Percentiles rank a stretch among this genome's conserved stretches.
These are phyloP conservation scores for Aspergillus novofumigatus DNA, from an alignment of 2,329 filamentous ascomycete species.

Conservation along the genomic window DNA sequence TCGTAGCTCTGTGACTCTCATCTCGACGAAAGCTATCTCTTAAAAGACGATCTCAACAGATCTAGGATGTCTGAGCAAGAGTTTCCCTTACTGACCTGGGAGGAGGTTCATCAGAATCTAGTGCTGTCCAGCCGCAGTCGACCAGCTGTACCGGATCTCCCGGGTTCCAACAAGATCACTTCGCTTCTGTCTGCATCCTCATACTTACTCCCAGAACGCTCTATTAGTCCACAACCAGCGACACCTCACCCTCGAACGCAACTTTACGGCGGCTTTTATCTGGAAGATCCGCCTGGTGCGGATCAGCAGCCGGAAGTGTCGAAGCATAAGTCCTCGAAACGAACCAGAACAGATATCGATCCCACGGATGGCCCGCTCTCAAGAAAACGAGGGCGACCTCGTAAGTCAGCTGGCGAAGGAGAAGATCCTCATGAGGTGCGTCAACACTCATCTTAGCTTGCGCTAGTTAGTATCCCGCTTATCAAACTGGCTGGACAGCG, in stretches of 20 bases:
- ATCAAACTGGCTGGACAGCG: conserved; percentile 10
- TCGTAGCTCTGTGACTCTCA: neutral
- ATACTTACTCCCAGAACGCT: conserved; percentile 13
- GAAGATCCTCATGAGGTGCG: conserved; percentile 18
- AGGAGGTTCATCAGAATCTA: neutral
- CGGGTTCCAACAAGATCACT: neutral
- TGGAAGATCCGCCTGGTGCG: neutral
- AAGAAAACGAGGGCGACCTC: conserved; percentile 19
- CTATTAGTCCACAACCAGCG: neutral
- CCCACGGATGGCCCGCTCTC: neutral
- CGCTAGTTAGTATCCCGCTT: neutral
- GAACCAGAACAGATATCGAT: neutral
- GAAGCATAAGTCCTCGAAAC: conserved; percentile 1
- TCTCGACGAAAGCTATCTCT: neutral
- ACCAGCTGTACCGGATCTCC: neutral
- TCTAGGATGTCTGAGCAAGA: neutral
- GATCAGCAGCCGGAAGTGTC: neutral
- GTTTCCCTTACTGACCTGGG: neutral
- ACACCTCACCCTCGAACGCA: neutral
- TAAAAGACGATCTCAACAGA: neutral
- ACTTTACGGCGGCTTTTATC: conserved; percentile 2
- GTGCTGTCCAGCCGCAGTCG: neutral
- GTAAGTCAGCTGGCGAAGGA: conserved; percentile 11
- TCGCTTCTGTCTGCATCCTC: conserved; percentile 17
- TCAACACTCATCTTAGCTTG: neutral